These are phyloP conservation scores for Trichoderma atroviride DNA, from an alignment of 2,329 filamentous ascomycete genomes.

Conservation along the genomic window DNA sequence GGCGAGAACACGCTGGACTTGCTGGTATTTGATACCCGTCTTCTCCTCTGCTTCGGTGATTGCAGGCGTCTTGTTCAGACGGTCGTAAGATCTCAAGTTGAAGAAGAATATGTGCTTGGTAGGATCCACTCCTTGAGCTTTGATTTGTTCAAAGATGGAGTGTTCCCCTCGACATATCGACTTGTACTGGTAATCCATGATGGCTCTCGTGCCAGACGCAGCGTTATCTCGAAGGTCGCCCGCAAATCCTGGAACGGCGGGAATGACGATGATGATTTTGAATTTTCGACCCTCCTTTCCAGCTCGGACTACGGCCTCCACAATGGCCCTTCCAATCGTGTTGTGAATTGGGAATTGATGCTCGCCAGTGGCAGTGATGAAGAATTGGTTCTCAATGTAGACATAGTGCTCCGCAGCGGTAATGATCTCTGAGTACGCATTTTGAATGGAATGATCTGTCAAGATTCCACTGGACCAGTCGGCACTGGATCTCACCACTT, in stretches of 20 bases:
- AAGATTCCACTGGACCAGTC: conserved; percentile 95
- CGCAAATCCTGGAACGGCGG: conserved; percentile 90
- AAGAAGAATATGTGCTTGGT: conserved; percentile 86
- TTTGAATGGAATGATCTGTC: conserved; percentile 82
- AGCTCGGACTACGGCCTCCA: conserved; percentile 83
- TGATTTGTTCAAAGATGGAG: conserved; percentile 82
- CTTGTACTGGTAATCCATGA: conserved; percentile 99
- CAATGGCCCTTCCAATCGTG: conserved; percentile 83
- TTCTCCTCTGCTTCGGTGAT: conserved; percentile 76
- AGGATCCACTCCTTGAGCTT: conserved; percentile 73
- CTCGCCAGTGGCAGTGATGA: conserved; percentile 93
- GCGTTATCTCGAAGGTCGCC: conserved; percentile 84
- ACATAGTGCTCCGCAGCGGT: conserved; percentile 86
- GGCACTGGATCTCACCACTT: conserved; percentile 84
- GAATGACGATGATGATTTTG: conserved; percentile 85
- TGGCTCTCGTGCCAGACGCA: conserved; percentile 83
- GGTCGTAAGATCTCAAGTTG: conserved; percentile 90
- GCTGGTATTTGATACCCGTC: conserved; percentile 80
- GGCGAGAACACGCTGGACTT: conserved; percentile 84
- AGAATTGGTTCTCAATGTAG: conserved; percentile 99
- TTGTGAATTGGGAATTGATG: conserved; percentile 85
- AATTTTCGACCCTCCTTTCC: conserved; percentile 85
- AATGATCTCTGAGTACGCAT: conserved; percentile 83
- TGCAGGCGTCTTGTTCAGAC: conserved; percentile 78
- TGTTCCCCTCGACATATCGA: conserved; percentile 90